A percentile compares a stretch with the other conserved stretches of the same genome.
phyloP scores from a whole-genome alignment of 2,329 filamentous ascomycete genomes.

The Neospermospora avenae region DNA sequence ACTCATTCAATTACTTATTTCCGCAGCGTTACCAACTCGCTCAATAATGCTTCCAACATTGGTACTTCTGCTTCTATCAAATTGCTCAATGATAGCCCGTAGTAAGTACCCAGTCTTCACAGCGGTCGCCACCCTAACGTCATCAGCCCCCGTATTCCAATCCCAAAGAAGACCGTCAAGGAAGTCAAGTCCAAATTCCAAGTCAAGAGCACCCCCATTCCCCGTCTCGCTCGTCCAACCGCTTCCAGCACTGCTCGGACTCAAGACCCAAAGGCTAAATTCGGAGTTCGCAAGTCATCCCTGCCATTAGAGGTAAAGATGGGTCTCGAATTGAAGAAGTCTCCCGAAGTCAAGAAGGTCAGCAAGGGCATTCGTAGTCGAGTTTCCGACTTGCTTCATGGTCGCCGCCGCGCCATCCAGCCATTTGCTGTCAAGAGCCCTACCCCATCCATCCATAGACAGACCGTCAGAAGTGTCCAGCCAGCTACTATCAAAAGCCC shows the following conservation, averaged over 20 bases:
- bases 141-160: neutral
- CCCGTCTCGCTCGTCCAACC: neutral
- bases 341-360: conserved; percentile 1
- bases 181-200: neutral
- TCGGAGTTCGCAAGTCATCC: neutral
- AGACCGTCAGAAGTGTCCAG: too few species aligned
- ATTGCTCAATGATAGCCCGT: neutral
- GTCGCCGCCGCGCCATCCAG: conserved; percentile 1
- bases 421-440: neutral
- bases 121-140: neutral
- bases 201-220: neutral
- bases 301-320: neutral
- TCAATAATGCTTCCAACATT: neutral
- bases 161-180: neutral
- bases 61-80: neutral
- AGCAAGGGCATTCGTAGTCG: conserved; percentile 5
- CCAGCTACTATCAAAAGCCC: too few species aligned
- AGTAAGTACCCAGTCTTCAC: neutral
- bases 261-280: conserved; percentile 1
- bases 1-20: neutral
- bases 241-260: neutral
- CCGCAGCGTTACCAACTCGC: neutral
- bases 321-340: neutral
- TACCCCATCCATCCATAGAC: neutral
- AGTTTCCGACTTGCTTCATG: conserved; percentile 4